Conservation (phyloP, 768 basidiomycete species). For the Coprinellus micaceus region DNA sequence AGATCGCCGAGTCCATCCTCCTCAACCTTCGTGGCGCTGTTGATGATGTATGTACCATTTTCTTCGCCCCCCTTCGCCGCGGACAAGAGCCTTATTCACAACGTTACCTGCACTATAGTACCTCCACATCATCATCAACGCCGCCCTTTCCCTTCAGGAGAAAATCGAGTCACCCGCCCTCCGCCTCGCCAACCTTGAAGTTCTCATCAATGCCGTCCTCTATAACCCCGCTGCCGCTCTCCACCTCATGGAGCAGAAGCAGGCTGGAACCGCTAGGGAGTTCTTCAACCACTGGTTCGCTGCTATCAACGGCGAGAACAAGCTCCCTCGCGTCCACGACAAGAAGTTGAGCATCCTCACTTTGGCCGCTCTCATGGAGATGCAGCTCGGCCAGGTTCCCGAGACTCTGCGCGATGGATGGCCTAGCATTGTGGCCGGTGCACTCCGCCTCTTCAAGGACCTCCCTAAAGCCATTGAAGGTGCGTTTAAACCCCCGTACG, state of each 20-base stretch:
- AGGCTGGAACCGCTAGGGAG: constrained; percentile 56
- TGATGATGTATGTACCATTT: constrained; percentile 61
- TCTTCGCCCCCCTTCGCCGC: neutral
- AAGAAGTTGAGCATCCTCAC: constrained; percentile 81
- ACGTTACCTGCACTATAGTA: constrained; percentile 35
- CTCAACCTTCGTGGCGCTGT: constrained; percentile 74
- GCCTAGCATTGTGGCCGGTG: constrained; percentile 69
- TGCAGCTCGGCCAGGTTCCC: constrained; percentile 56
- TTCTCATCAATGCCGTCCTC: constrained; percentile 76
- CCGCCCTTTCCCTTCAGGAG: constrained; percentile 57
- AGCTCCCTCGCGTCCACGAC: constrained; percentile 83
- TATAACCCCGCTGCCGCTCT: constrained; percentile 82
- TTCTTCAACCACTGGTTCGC: constrained; percentile 88
- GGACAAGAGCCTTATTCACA: neutral
- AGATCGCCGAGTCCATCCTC: constrained; percentile 77
- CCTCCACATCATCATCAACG: constrained; percentile 60
- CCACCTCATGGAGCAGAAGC: constrained; percentile 63
- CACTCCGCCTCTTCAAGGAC: constrained; percentile 71
- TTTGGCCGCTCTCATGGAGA: constrained; percentile 72
- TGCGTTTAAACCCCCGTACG: constrained; percentile 7
- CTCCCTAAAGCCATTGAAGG: constrained; percentile 75
- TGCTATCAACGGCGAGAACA: constrained; percentile 56
- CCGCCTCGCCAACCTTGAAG: constrained; percentile 75
- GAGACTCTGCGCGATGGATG: constrained; percentile 63
- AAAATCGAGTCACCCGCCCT: constrained; percentile 60